Percentiles rank a stretch among this genome's conserved stretches.
phyloP scores from a whole-genome alignment of 1,284 basidiomycete genomes.

The Polyporus tsugae region DNA sequence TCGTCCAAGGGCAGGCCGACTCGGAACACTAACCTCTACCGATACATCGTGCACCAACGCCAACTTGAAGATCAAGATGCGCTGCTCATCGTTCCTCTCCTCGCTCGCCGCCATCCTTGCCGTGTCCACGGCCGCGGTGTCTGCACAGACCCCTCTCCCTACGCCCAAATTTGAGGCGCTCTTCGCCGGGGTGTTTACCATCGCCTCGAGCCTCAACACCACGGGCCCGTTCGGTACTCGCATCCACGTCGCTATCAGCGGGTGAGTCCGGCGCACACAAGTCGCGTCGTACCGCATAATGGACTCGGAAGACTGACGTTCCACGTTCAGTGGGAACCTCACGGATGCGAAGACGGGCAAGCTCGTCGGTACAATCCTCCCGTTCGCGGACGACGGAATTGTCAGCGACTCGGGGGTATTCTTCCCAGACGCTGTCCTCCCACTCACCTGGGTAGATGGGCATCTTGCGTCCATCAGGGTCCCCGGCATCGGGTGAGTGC shows the following conservation, averaged over 20 bases:
- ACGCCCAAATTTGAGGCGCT: neutral
- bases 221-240: constrained; percentile 5
- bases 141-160: neutral
- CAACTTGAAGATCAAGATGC: neutral
- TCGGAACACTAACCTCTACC: neutral
- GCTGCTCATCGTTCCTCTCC: neutral
- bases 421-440: neutral
- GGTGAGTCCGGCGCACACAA: neutral
- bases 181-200: neutral
- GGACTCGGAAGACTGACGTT: neutral
- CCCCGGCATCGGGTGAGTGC: neutral
- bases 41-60: neutral
- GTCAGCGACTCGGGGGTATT: neutral
- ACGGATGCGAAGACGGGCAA: neutral
- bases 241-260: neutral
- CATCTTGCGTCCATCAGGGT: neutral
- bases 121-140: neutral
- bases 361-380: neutral
- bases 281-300: neutral
- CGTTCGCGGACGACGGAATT: neutral
- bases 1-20: neutral
- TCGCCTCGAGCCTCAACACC: neutral
- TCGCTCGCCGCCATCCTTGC: neutral
- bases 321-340: neutral
- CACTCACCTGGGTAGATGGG: neutral